Evolutionary conservation across 1,284 basidiomycete species (phyloP).

Genomic region (Phenoliferia sp.): DNA sequence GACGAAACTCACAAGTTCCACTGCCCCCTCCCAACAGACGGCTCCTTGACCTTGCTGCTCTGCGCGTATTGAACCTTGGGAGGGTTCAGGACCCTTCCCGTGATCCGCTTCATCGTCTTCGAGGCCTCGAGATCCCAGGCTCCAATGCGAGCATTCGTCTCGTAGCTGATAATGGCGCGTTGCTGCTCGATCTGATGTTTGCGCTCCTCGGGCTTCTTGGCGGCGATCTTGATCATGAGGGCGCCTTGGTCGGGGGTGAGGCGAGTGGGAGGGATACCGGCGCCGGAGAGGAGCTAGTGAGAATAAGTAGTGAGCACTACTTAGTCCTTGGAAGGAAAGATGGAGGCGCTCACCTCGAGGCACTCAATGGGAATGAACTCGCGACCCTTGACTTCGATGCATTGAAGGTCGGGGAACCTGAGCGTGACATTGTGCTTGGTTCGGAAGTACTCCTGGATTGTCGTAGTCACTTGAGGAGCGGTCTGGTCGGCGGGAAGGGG

Average conservation of each 20-base stretch:
- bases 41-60: slow-evolving; percentile 35
- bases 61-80: slow-evolving; percentile 39
- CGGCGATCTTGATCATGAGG: slow-evolving; percentile 45
- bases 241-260: slow-evolving; percentile 14
- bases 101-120: slow-evolving; percentile 36
- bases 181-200: slow-evolving; percentile 30
- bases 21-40: background rate
- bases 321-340: background rate
- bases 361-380: slow-evolving; percentile 20
- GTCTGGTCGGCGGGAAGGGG: background rate
- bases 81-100: slow-evolving; percentile 42
- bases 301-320: background rate
- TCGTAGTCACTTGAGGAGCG: slow-evolving; percentile 22
- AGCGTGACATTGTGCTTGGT: slow-evolving; percentile 40
- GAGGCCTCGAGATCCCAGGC: slow-evolving; percentile 46
- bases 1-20: background rate
- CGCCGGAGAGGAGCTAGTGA: slow-evolving; percentile 23
- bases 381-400: slow-evolving; percentile 31
- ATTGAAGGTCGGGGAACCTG: slow-evolving; percentile 40
- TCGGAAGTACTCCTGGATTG: slow-evolving; percentile 43
- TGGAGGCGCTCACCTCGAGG: slow-evolving; percentile 11
- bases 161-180: slow-evolving; percentile 39
- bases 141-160: slow-evolving; percentile 39
- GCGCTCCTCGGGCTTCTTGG: slow-evolving; percentile 42
- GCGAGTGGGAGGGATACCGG: slow-evolving; percentile 36